Evolutionary conservation across 148 eudicot species (phyloP), one percentile per base, ranked within the genome.

Genomic region (Persicaria tinctoria): DNA sequence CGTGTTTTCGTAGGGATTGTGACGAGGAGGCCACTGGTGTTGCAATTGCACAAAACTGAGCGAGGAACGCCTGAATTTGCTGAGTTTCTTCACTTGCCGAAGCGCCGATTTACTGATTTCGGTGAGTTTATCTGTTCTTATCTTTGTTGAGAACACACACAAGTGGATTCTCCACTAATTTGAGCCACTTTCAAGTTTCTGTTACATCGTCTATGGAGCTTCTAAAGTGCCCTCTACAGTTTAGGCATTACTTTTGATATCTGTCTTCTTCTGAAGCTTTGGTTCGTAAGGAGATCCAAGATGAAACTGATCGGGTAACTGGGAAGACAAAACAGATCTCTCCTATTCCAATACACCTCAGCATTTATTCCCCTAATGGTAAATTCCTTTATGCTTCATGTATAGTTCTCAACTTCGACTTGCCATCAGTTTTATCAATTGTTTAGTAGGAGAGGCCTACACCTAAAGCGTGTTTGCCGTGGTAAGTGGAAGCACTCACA

Each of bases 1-100:
- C 41, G 1, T 60, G 9, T 60, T 2, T 20, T 54, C 55, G 47
- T 85, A 90, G 91, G 95, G 45, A 90, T 90, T 76, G 90, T 88
- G 59, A 90, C 91, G 8, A 85, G 91, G 75, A 84, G 95, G 82
- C 95, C 95, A 63, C 80, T 90, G 79, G 83, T 88, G 23, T 80
- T 90, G 81, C 89, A 90, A 72, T 78, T 90, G 18, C 64, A 85
- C 80, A 84, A 90, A 80, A 86, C 66, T 68, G 84, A 88, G 44
- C 78, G 73, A 50, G 90, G 85, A 73, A 73, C 78, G 74, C 81
- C 84, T 63, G 96, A 88, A 73, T 88, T 86, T 79, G 92, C 92
- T 13, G 84, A 86, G 79, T 90, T 90, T 82, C 86, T 84, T 80
- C 96, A 90, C 77, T 78, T 77, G 70, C 87, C 83, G 13, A 79